Base-by-base conservation (phyloP, 345 rosid species). In the Linum usitatissimum region DNA sequence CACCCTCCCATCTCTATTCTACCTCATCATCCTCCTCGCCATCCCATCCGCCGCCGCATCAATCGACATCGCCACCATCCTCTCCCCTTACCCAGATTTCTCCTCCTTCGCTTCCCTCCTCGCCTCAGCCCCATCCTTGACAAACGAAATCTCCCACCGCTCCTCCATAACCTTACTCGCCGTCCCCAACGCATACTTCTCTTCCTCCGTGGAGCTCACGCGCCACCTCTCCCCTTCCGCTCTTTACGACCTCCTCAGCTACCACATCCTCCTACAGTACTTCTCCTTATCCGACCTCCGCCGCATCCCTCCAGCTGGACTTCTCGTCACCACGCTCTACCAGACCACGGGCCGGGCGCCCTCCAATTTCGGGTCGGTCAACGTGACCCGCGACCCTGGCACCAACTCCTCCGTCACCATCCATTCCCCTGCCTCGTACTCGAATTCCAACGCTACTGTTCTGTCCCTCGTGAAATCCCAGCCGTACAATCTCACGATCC, bases 241-340 rank as follows among this genome's bases (percentile, higher is more conserved):
- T 1, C 80, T 84, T 28, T 85, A 90, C 49, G 96, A 93, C 86
- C 84, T 93, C 78, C 84, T 90, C 72, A 84, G 96, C 64, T 90
- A 83, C 79, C 88, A 93, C 70, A 76, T 90, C 64, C 84, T 93
- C 21, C 83, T 93, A 49, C 87, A 86, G 49, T 93, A 74, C 84
- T 67, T 90, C 71, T 86, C 95, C 30, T 72, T 71, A 68, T 55
- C 76, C 15, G 85, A 79, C 76, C 92, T 93, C 76, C 82, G 65
- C 20, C 74, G 82, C 57, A 72, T 90, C 68, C 79, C 92, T 3
- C 73, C 91, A 1, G 68, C 83, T 0, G 91, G 87, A 3, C 7
- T 69, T 58, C 78, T 83, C 60, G 78, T 87, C 38, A 77, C 95
- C 36, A 87, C 95, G 0, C 91, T 87, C 63, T 81, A 79, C 79